Percentiles rank a stretch among this genome's conserved stretches.
phyloP scores from a whole-genome alignment of 495 filamentous ascomycete species.

The Sporormia fimetaria region DNA sequence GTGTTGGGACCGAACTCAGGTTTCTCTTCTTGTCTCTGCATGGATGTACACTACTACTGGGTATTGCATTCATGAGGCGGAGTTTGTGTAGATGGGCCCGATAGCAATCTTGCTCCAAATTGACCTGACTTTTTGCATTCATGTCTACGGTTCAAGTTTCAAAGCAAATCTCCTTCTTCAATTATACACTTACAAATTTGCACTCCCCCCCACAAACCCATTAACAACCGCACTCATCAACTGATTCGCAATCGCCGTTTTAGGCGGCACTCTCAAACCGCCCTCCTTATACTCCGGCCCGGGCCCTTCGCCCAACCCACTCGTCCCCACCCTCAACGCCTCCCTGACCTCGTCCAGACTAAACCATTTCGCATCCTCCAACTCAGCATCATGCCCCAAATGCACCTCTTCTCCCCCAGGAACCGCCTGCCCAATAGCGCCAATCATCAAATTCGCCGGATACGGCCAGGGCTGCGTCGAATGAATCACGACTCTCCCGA shows the following conservation, averaged over 20 bases:
- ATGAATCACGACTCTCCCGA: slow-evolving; percentile 84
- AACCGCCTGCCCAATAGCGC: slow-evolving; percentile 75
- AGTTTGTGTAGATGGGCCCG: too few species aligned
- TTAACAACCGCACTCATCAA: slow-evolving; percentile 33
- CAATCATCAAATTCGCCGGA: slow-evolving; percentile 89
- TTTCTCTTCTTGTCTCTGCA: too few species aligned
- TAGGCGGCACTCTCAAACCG: slow-evolving; percentile 34
- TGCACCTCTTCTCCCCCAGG: slow-evolving; percentile 64
- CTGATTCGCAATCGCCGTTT: slow-evolving; percentile 40
- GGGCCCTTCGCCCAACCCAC: slow-evolving; percentile 54
- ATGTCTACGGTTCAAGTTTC: too few species aligned
- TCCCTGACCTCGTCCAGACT: slow-evolving; percentile 48
- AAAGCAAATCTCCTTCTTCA: too few species aligned
- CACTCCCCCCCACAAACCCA: slow-evolving; percentile 30
- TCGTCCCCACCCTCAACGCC: slow-evolving; percentile 37
- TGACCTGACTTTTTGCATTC: too few species aligned
- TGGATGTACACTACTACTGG: too few species aligned
- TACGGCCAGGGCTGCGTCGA: slow-evolving; percentile 88
- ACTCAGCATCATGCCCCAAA: slow-evolving; percentile 78
- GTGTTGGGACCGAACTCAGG: too few species aligned
- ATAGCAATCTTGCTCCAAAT: too few species aligned
- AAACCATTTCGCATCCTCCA: slow-evolving; percentile 85
- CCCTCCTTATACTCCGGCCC: slow-evolving; percentile 56
- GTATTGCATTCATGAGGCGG: too few species aligned
- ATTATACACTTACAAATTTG: slow-evolving; percentile 15